These are phyloP conservation scores for Adansonia rubrostipa DNA, from an alignment of 441 rosid species.

Conservation along the genomic window DNA sequence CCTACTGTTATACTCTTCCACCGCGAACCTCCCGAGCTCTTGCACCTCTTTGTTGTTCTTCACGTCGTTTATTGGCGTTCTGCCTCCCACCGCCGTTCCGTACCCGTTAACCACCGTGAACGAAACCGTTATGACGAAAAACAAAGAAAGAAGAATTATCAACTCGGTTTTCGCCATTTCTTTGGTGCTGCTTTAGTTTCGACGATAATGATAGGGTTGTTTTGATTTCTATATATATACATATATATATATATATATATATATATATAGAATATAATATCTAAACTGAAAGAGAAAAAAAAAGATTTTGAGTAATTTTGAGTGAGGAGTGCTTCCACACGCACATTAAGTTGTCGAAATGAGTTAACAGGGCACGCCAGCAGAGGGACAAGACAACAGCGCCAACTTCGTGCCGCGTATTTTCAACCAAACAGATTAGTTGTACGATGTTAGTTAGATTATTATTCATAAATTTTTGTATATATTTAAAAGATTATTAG, in stretches of 20 bases:
- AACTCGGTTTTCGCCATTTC: conserved; percentile 26
- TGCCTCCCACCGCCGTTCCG: conserved; percentile 60
- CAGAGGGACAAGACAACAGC: not conserved
- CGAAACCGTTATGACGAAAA: not conserved
- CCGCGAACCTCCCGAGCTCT: conserved; percentile 66
- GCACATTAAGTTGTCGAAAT: conserved; percentile 35
- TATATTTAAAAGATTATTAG: too few species aligned
- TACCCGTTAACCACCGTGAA: conserved; percentile 27
- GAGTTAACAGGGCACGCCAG: not conserved
- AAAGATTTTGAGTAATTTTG: not conserved
- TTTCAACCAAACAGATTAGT: too few species aligned
- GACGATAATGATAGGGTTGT: too few species aligned
- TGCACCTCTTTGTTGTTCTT: conserved; percentile 57
- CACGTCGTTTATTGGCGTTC: conserved; percentile 51
- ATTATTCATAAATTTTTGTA: too few species aligned
- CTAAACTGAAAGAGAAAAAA: not conserved
- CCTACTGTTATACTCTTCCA: conserved; percentile 52
- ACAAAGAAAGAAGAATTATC: not conserved
- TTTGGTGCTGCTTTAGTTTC: not conserved
- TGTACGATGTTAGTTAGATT: too few species aligned
- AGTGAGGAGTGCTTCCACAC: conserved; percentile 29
- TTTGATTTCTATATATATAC: not conserved
- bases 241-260: too few species aligned
- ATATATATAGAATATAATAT: not conserved
- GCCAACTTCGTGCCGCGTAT: conserved; percentile 44